Conservation (phyloP, 2,329 filamentous ascomycete genomes). For the Aspergillus intermedius region DNA sequence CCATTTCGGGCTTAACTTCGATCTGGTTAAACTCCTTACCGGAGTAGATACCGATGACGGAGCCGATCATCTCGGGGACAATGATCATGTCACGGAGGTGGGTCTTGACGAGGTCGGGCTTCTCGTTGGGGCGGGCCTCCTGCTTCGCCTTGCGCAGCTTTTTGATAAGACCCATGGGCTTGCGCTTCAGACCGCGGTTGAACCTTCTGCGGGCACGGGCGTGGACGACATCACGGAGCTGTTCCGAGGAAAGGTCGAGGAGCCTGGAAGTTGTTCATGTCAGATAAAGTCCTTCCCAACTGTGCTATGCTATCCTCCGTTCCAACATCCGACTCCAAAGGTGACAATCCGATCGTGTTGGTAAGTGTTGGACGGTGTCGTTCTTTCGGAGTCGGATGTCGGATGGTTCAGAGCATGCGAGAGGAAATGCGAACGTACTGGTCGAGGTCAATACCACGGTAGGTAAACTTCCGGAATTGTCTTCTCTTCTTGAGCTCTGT, state of each 20-base stretch:
- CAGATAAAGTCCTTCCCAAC: conserved; percentile 19
- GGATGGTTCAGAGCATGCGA: conserved; percentile 6
- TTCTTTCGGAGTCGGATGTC: conserved; percentile 11
- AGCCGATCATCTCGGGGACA: conserved; percentile 99
- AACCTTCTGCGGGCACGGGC: conserved; percentile 96
- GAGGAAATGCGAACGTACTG: conserved; percentile 60
- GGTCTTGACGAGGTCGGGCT: conserved; percentile 98
- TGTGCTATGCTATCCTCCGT: conserved; percentile 2
- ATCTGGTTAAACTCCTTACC: conserved; percentile 99
- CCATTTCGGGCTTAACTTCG: conserved; percentile 99
- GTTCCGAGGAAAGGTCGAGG: conserved; percentile 95
- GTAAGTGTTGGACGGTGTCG: neutral
- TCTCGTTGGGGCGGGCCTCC: conserved; percentile 98
- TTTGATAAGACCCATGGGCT: conserved; percentile 99
- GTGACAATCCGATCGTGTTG: neutral
- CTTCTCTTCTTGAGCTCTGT: conserved; percentile 98
- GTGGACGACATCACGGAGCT: conserved; percentile 99
- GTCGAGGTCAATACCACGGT: conserved; percentile 98
- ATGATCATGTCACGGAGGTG: conserved; percentile 99
- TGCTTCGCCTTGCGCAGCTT: conserved; percentile 99
- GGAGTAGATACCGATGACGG: conserved; percentile 98
- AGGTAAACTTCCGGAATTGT: conserved; percentile 99
- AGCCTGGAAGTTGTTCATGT: conserved; percentile 57
- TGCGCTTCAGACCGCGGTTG: conserved; percentile 99
- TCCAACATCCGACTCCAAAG: conserved; percentile 6